Conservation (phyloP, 495 filamentous ascomycete genomes). For the Hyaloscypha variabilis region DNA sequence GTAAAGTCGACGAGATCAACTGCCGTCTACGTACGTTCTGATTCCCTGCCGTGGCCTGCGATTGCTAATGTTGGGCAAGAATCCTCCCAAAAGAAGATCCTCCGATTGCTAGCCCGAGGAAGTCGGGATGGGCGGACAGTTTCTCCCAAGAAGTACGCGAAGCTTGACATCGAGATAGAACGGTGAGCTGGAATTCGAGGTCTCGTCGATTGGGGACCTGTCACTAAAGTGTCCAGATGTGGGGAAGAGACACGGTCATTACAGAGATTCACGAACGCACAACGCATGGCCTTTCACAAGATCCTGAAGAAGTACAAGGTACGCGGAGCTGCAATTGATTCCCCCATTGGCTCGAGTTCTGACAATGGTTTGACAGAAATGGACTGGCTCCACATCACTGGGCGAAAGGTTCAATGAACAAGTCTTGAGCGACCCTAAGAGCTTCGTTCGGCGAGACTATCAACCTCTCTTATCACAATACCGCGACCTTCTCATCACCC, state of each 20-base stretch:
- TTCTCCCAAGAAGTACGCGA: slow-evolving; percentile 44
- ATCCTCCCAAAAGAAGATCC: slow-evolving; percentile 20
- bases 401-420: slow-evolving; percentile 59
- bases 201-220: slow-evolving; percentile 24
- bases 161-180: slow-evolving; percentile 46
- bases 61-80: slow-evolving; percentile 14
- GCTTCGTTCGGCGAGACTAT: slow-evolving; percentile 63
- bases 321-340: background rate
- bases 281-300: slow-evolving; percentile 69
- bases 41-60: background rate
- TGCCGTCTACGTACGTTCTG: slow-evolving; percentile 56
- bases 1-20: slow-evolving; percentile 70
- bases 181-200: slow-evolving; percentile 42
- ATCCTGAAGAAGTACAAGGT: slow-evolving; percentile 74
- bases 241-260: slow-evolving; percentile 64
- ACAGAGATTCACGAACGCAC: slow-evolving; percentile 63
- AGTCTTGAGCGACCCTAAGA: slow-evolving; percentile 58
- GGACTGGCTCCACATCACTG: slow-evolving; percentile 65
- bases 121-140: slow-evolving; percentile 12
- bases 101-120: slow-evolving; percentile 24
- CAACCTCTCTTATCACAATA: slow-evolving; percentile 54
- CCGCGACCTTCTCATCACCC: slow-evolving; percentile 53
- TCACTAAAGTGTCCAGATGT: slow-evolving; percentile 41
- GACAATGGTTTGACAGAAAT: slow-evolving; percentile 49
- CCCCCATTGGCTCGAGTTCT: background rate